Conservation (phyloP, 768 basidiomycete genomes). For the Pulveroboletus frians region DNA sequence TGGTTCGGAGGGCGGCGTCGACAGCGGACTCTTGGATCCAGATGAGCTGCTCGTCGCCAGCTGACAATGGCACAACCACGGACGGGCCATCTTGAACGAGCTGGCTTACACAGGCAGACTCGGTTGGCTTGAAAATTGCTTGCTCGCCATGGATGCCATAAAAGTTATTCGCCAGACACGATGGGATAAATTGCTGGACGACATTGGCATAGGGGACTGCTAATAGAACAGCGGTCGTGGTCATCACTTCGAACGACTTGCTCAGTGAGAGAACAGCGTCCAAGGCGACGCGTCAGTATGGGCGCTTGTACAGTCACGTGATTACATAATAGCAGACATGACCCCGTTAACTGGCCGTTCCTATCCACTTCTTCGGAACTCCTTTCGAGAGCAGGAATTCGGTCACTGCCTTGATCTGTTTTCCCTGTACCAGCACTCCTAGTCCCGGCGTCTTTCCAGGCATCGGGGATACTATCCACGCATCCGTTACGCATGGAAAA, state of each 20-base stretch:
- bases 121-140: conserved; percentile 43
- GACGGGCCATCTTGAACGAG: neutral
- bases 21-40: conserved; percentile 57
- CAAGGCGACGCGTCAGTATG: no score
- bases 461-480: conserved; percentile 50
- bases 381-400: conserved; percentile 66
- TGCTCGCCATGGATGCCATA: conserved; percentile 53
- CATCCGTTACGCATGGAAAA: neutral
- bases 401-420: conserved; percentile 61
- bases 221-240: conserved; percentile 12
- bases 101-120: conserved; percentile 35
- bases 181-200: conserved; percentile 13
- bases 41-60: conserved; percentile 40
- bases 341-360: conserved; percentile 38
- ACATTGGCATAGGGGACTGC: conserved; percentile 20
- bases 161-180: conserved; percentile 48
- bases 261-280: no score
- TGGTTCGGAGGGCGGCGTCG: conserved; percentile 39
- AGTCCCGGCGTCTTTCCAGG: conserved; percentile 51
- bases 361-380: conserved; percentile 80
- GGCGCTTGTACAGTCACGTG: no score
- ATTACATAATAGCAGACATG: no score
- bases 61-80: conserved; percentile 20
- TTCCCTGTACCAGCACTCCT: conserved; percentile 84
- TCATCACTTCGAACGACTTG: conserved; percentile 2